Percentiles rank a stretch among this genome's conserved stretches.
These are phyloP conservation scores for Trametes gibbosa DNA, from an alignment of 768 basidiomycete genomes.

Conservation along the genomic window DNA sequence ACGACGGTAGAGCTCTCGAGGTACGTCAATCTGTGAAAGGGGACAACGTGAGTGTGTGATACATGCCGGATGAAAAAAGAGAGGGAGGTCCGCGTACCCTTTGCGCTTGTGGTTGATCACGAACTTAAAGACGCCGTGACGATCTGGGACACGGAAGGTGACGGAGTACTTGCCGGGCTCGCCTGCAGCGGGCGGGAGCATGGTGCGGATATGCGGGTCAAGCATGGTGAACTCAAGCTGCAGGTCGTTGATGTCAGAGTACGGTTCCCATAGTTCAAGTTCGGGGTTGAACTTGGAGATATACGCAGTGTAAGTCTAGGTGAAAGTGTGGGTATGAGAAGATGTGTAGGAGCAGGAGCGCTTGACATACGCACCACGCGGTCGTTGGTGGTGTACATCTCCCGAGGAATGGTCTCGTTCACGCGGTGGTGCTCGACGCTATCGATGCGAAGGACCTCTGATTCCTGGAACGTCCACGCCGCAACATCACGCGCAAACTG, in stretches of 20 bases:
- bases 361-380: conserved; percentile 57
- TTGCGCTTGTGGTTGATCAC: conserved; percentile 87
- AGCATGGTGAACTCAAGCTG: conserved; percentile 99
- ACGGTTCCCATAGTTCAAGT: conserved; percentile 64
- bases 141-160: conserved; percentile 88
- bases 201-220: conserved; percentile 90
- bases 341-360: not conserved
- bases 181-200: conserved; percentile 57
- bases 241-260: conserved; percentile 70
- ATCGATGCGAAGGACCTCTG: conserved; percentile 76
- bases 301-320: conserved; percentile 68
- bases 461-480: conserved; percentile 91
- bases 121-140: conserved; percentile 99
- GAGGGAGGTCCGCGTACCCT: conserved; percentile 52
- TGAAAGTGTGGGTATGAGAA: not conserved
- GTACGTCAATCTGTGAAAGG: conserved; percentile 62
- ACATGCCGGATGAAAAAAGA: not conserved
- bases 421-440: conserved; percentile 68
- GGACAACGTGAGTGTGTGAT: not conserved
- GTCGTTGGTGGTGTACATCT: conserved; percentile 85
- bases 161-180: conserved; percentile 69
- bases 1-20: conserved; percentile 73
- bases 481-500: conserved; percentile 73
- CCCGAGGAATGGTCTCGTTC: conserved; percentile 57
- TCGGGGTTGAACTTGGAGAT: conserved; percentile 66